Base-by-base conservation (phyloP, 306 rosid species). In the Neltuma alba region DNA sequence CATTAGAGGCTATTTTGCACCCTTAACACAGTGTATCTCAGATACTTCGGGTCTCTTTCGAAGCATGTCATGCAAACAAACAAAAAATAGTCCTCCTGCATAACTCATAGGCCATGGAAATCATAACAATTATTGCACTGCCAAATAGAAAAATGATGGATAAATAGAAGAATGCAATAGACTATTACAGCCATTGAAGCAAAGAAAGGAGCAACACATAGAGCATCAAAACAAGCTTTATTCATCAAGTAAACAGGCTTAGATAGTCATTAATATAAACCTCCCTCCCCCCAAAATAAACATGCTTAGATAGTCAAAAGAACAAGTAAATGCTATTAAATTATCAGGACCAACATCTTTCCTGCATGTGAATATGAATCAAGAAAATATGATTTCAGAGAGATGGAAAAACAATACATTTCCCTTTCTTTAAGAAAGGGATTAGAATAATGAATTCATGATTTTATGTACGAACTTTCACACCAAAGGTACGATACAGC, bases 21-120 rank as follows among this genome's bases (percentile, higher is more conserved):
- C 79, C 82, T 86, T 83, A 67, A 86, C 85, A 78, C 83, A 70
- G 15, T 57, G 79, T 61, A 86, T 77, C 47, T 86, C 79, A 30
- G 87, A 81, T 50, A 87, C 86, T 84, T 87, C 87, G 16, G 82
- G 75, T 68, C 82, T 81, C 31, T 61, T 72, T 78, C 58, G 78
- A 65, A 87, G 86, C 82, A 87, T 87, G 80, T 79, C 27, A 41
- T 74, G 64, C 82, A 87, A 62, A 60, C 69, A 70, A 75, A 47
- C 58, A 84, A 87, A 87, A 79, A 87, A n/a, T n/a, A 84, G 73
- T 87, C 87, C 50, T 81, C 86, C 90, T 87, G 89, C 25, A 77
- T 28, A 47, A 34, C 33, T 70, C 76, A 72, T 55, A 60, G 77
- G 45, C 34, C 33, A 34, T 62, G 31, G 44, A 42, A 62, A 77